Evolutionary conservation across 139 green algal genomes (phyloP), one percentile per base, ranked within the genome.

Genomic region (Chlorella vulgaris): DNA sequence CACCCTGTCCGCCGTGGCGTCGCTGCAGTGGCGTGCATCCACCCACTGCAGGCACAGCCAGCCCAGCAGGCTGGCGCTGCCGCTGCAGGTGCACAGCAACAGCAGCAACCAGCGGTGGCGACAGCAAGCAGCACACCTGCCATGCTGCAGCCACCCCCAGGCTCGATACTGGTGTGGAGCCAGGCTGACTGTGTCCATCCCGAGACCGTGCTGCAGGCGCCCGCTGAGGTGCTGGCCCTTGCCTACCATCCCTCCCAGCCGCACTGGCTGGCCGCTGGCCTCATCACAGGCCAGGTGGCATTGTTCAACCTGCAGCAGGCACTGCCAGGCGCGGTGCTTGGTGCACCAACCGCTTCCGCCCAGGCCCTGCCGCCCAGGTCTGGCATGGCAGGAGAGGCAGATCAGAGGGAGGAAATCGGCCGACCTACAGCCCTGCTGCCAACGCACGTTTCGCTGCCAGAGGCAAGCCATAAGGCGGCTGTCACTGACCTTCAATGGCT

Each of bases 401-500:
- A 33, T 31, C 60, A 31, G 31, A 21, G 39, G 2, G 42, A 21
- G 42, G 47, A 24, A 10, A 15, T 55, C 47, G 10, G 47, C 47
- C 47, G 47, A 24, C 15, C 15, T 28, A 31, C 71, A 53, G 71
- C 71, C 18, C 50, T 21, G 69, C 42, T 5, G 50, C 51, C 35
- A 18, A n/a, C n/a, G n/a, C n/a, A n/a, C 76, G 40, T 93, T 40
- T 94, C 91, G 15, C 61, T 84, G 33, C 62, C 92, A 2, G 91
- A 95, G 68, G 83, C 85, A 67, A 91, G 84, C 19, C 93, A 97
- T 87, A 85, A 87, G 10, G 75, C 80, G 67, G 40, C 84, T 35
- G 85, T 97, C 22, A 92, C 89, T 13, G 92, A 96, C 86, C 70
- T 97, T 35, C 77, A 91, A 21, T 97, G 94, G 94, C 89, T 96